Percentiles rank a stretch among this genome's conserved stretches.
phyloP scores from a whole-genome alignment of 2,329 filamentous ascomycete species.

The Phialemoniopsis sp. region DNA sequence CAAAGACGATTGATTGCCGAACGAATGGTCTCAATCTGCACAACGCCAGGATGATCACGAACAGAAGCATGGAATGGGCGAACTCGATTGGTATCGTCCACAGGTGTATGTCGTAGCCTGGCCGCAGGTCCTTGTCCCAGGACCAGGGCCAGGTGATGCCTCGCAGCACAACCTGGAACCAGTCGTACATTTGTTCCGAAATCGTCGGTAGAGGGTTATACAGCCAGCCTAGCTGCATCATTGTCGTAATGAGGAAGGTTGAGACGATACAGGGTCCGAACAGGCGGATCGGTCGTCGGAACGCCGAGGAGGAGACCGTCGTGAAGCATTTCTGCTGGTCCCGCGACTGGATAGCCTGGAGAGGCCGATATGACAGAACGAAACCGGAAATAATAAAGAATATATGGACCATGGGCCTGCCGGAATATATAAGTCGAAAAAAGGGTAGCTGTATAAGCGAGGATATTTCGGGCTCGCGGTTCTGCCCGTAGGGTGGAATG shows the following conservation, averaged over 20 bases:
- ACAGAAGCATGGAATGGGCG: slow-evolving; percentile 38
- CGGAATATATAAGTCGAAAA: slow-evolving; percentile 35
- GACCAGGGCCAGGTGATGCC: slow-evolving; percentile 27
- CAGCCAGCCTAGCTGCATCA: slow-evolving; percentile 23
- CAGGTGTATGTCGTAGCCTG: slow-evolving; percentile 36
- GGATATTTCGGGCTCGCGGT: slow-evolving; percentile 20
- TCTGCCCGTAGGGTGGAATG: slow-evolving; percentile 28
- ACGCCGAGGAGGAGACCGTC: slow-evolving; percentile 39
- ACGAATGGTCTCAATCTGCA: slow-evolving; percentile 24
- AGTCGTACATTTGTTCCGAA: slow-evolving; percentile 21
- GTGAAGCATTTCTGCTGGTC: slow-evolving; percentile 28
- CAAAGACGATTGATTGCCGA: slow-evolving; percentile 21
- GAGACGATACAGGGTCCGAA: slow-evolving; percentile 39
- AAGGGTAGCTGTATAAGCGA: slow-evolving; percentile 38
- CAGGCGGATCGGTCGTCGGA: slow-evolving; percentile 40
- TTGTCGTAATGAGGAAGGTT: slow-evolving; percentile 30
- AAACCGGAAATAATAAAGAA: slow-evolving; percentile 50
- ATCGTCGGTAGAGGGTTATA: slow-evolving; percentile 17
- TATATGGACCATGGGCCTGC: slow-evolving; percentile 43
- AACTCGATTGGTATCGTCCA: slow-evolving; percentile 47
- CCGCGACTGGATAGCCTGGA: slow-evolving; percentile 32
- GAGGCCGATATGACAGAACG: slow-evolving; percentile 38
- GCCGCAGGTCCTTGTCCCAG: slow-evolving; percentile 25
- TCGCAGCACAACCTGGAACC: slow-evolving; percentile 22
- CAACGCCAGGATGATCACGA: slow-evolving; percentile 31